phyloP scores from a whole-genome alignment of 179 eudicot species.

The Beta corolliflora region DNA sequence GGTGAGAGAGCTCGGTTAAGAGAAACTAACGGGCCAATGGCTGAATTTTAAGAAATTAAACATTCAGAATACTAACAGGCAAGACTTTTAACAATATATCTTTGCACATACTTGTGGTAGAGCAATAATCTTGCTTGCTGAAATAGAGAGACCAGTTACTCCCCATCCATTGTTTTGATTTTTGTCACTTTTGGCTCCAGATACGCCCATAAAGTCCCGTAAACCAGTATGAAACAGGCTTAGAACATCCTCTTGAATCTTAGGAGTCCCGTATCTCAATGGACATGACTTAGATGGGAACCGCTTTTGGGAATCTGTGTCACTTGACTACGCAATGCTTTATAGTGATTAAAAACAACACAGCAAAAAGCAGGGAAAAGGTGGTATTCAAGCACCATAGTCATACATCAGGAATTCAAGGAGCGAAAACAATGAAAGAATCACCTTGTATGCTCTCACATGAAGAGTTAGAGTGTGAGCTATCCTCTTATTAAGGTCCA shows the following conservation, averaged over 20 bases:
- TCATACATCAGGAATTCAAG: not conserved
- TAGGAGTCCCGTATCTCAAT: conserved; percentile 71
- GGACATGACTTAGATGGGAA: conserved; percentile 95
- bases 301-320: conserved; percentile 66
- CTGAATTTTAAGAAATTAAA: not conserved
- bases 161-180: conserved; percentile 58
- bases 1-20: not conserved
- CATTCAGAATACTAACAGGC: not conserved
- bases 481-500: conserved; percentile 79
- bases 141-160: conserved; percentile 73
- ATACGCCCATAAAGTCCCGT: conserved; percentile 65
- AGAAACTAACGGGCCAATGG: not conserved
- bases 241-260: conserved; percentile 81
- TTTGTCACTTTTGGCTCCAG: conserved; percentile 37
- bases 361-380: conserved; percentile 4
- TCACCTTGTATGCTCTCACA: conserved; percentile 78
- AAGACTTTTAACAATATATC: not conserved
- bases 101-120: conserved; percentile 71
- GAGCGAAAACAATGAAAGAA: not conserved
- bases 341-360: conserved; percentile 16
- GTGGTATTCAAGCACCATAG: not conserved
- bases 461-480: conserved; percentile 84
- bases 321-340: conserved; percentile 51
- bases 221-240: conserved; percentile 70
- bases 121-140: conserved; percentile 77